phyloP scores from a whole-genome alignment of 257 asterid genomes.

The Coffea eugenioides region DNA sequence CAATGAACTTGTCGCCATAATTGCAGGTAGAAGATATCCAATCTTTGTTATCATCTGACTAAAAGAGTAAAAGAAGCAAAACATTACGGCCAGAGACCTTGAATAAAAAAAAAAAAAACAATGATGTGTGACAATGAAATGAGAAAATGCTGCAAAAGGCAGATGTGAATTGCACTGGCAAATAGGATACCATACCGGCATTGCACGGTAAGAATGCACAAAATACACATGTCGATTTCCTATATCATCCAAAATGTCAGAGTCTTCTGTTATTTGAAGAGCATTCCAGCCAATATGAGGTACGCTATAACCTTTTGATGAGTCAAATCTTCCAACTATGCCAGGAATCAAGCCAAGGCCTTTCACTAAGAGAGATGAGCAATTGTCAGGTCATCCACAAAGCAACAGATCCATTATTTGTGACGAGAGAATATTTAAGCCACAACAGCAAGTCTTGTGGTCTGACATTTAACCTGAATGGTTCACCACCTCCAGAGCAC shows the following conservation, averaged over 20 bases:
- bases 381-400: slow-evolving; percentile 18
- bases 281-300: slow-evolving; percentile 99
- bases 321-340: slow-evolving; percentile 84
- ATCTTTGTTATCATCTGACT: slow-evolving; percentile 82
- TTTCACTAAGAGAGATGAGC: slow-evolving; percentile 51
- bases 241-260: slow-evolving; percentile 76
- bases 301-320: slow-evolving; percentile 73
- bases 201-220: slow-evolving; percentile 94
- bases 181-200: slow-evolving; percentile 52
- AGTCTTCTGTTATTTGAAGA: slow-evolving; percentile 49
- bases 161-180: not conserved
- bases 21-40: slow-evolving; percentile 90
- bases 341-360: slow-evolving; percentile 99
- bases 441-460: not conserved
- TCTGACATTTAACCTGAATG: not conserved
- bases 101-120: not conserved
- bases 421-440: not conserved
- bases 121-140: not conserved
- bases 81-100: slow-evolving; percentile 4
- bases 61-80: slow-evolving; percentile 8
- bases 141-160: not conserved
- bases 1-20: slow-evolving; percentile 74
- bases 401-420: not conserved
- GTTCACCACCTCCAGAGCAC: not conserved
- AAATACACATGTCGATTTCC: slow-evolving; percentile 85